These are phyloP conservation scores for Trichoderma gracile DNA, from an alignment of 2,329 filamentous ascomycete species.

Conservation along the genomic window DNA sequence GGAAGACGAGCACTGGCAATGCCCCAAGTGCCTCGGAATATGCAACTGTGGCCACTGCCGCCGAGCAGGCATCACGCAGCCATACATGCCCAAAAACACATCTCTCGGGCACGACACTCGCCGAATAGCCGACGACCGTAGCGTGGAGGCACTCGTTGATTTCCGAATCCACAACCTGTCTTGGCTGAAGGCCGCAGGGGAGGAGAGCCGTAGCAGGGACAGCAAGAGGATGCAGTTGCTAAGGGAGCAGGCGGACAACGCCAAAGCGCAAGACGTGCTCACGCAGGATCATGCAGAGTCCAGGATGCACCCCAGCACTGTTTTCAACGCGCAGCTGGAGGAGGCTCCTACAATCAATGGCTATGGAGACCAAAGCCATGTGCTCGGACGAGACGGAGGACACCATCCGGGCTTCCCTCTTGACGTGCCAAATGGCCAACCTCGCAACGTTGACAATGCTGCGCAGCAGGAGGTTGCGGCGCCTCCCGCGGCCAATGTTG, in stretches of 20 bases:
- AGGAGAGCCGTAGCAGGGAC: conserved; percentile 58
- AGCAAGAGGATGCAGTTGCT: conserved; percentile 59
- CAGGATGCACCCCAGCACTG: conserved; percentile 27
- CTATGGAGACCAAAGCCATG: conserved; percentile 39
- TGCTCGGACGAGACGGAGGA: conserved; percentile 32
- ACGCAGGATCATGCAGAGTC: conserved; percentile 35
- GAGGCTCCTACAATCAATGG: conserved; percentile 28
- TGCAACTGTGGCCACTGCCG: conserved; percentile 86
- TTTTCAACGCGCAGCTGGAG: conserved; percentile 7
- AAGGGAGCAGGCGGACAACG: conserved; percentile 57
- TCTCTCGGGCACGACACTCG: conserved; percentile 88
- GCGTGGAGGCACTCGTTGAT: conserved; percentile 86
- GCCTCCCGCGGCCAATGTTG: conserved; percentile 20
- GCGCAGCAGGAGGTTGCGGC: conserved; percentile 14
- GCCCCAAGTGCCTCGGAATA: conserved; percentile 79
- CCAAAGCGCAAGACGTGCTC: conserved; percentile 53
- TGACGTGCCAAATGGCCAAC: conserved; percentile 23
- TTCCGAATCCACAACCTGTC: conserved; percentile 85
- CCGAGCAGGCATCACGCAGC: conserved; percentile 62
- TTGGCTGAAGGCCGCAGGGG: conserved; percentile 69
- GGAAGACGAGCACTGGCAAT: conserved; percentile 81
- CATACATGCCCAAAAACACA: conserved; percentile 85
- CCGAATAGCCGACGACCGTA: conserved; percentile 85
- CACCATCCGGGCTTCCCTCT: conserved; percentile 10
- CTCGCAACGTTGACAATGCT: conserved; percentile 24